Percentiles rank a stretch among this genome's conserved stretches.
phyloP scores from a whole-genome alignment of 768 basidiomycete genomes.

The Suillus occidentalis region DNA sequence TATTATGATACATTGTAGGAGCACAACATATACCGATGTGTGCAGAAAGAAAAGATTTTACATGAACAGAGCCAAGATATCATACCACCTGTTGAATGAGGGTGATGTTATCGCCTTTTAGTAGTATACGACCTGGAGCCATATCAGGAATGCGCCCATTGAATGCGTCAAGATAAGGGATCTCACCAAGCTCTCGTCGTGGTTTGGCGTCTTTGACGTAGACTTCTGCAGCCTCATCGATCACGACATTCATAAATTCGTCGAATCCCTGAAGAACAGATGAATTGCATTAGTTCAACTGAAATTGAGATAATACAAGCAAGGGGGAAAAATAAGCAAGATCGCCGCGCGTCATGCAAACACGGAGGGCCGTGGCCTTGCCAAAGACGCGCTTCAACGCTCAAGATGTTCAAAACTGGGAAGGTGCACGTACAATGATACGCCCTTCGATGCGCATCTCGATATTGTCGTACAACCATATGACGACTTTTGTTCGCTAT shows the following conservation, averaged over 20 bases:
- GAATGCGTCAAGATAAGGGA: constrained; percentile 4
- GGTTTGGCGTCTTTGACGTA: constrained; percentile 89
- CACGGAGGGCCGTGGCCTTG: constrained; percentile 34
- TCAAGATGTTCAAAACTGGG: constrained; percentile 27
- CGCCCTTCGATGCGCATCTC: constrained; percentile 96
- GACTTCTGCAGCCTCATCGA: constrained; percentile 92
- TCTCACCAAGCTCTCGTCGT: constrained; percentile 77
- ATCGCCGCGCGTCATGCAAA: constrained; percentile 9
- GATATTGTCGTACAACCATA: constrained; percentile 97
- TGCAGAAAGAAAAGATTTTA: constrained; percentile 17
- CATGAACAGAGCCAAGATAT: constrained; percentile 8
- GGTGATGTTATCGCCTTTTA: constrained; percentile 99
- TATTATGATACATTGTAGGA: constrained; percentile 23
- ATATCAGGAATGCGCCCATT: constrained; percentile 7
- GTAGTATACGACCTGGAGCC: constrained; percentile 79
- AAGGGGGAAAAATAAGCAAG: constrained; percentile 8
- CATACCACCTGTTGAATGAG: constrained; percentile 75
- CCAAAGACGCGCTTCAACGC: constrained; percentile 40
- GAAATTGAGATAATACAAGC: constrained; percentile 8
- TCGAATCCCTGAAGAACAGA: constrained; percentile 79
- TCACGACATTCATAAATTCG: constrained; percentile 98
- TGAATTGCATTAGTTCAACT: constrained; percentile 23
- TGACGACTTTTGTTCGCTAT: constrained; percentile 79
- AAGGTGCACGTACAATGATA: constrained; percentile 77
- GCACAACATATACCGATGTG: constrained; percentile 12